A percentile compares a stretch with the other conserved stretches of the same genome.
Conservation (phyloP, 2,329 filamentous ascomycete genomes). For the Ceratocystis cubensis region DNA sequence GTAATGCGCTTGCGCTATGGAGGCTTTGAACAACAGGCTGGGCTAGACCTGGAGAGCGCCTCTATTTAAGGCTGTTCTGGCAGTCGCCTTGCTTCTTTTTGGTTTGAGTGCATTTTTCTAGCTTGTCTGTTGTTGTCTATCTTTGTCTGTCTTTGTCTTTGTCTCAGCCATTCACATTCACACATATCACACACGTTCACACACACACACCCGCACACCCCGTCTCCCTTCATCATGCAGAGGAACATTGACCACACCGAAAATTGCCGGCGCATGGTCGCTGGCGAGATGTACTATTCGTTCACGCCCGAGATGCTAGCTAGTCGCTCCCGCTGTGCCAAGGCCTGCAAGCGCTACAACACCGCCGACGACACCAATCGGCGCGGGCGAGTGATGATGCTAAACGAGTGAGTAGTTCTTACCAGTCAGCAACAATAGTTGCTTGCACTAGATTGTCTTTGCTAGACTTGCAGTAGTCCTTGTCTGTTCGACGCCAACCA, state of each 20-base stretch:
- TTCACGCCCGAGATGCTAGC: constrained; percentile 56
- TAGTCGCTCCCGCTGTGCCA: constrained; percentile 49
- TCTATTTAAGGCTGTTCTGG: no score
- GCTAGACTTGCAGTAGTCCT: not conserved
- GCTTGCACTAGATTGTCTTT: no score
- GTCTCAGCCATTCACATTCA: not conserved
- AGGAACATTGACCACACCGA: constrained; percentile 12
- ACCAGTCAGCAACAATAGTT: no score
- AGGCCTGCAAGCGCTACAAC: constrained; percentile 53
- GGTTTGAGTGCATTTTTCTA: not conserved
- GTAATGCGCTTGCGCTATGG: no score
- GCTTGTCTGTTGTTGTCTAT: not conserved
- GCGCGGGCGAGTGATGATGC: constrained; percentile 52
- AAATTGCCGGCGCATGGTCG: constrained; percentile 38
- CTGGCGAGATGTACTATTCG: constrained; percentile 60
- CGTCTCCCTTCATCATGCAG: not conserved
- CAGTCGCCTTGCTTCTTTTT: no score
- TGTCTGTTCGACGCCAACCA: not conserved
- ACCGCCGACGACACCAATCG: constrained; percentile 45
- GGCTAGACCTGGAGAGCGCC: no score
- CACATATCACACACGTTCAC: not conserved
- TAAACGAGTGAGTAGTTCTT: constrained; percentile 49
- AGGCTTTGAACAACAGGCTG: no score
- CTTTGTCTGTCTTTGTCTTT: not conserved
- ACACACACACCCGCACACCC: not conserved